Evolutionary conservation across 2,329 filamentous ascomycete genomes (phyloP).

Genomic region (Alternaria arborescens): DNA sequence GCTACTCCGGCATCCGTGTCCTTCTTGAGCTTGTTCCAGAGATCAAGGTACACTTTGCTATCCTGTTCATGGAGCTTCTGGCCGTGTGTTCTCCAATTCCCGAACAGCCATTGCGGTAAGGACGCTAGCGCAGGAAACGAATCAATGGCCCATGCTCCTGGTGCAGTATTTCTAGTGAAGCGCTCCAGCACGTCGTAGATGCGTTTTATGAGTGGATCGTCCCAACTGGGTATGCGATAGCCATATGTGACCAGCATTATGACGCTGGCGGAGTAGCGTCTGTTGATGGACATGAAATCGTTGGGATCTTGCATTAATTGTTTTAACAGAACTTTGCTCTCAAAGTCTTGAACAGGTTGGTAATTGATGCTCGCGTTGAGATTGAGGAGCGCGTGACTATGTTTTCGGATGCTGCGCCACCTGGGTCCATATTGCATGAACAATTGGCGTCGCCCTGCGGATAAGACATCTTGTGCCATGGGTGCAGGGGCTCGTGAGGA

Average conservation of each 20-base stretch:
- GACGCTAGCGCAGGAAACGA: conserved; percentile 42
- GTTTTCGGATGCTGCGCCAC: conserved; percentile 49
- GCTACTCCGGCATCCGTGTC: conserved; percentile 43
- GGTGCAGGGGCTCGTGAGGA: conserved; percentile 54
- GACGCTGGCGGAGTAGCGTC: conserved; percentile 44
- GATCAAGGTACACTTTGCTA: conserved; percentile 42
- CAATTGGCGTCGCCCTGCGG: conserved; percentile 58
- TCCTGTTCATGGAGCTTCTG: conserved; percentile 42
- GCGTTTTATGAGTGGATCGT: conserved; percentile 43
- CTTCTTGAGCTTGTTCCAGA: conserved; percentile 44
- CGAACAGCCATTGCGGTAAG: conserved; percentile 42
- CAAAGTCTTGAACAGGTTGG: conserved; percentile 56
- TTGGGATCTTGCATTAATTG: conserved; percentile 52
- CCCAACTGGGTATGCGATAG: conserved; percentile 45
- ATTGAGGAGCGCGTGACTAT: conserved; percentile 46
- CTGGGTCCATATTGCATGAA: conserved; percentile 54
- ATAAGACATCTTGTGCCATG: conserved; percentile 54
- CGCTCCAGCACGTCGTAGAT: conserved; percentile 44
- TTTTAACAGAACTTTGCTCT: conserved; percentile 56
- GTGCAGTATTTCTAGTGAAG: conserved; percentile 44
- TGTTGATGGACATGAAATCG: conserved; percentile 44
- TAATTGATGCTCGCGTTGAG: conserved; percentile 47
- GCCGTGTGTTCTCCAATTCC: conserved; percentile 41
- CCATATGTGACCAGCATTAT: conserved; percentile 49
- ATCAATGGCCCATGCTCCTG: conserved; percentile 39